Percentiles rank a stretch among this genome's conserved stretches.
Evolutionary conservation across 495 filamentous ascomycete genomes (phyloP).

Genomic region (Emericellopsis terricola): DNA sequence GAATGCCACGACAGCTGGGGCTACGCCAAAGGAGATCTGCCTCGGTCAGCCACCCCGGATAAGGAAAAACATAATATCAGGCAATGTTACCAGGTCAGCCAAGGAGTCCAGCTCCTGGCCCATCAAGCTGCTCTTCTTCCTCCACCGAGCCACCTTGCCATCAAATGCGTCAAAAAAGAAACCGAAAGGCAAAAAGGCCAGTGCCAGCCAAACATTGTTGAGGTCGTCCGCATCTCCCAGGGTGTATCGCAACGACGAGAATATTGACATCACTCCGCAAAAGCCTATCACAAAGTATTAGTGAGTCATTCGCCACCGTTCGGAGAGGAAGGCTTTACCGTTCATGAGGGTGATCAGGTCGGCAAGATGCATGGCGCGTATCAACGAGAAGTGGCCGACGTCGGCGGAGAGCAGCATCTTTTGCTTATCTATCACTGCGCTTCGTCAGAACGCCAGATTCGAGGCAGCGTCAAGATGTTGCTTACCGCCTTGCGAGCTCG

Average conservation of each 20-base stretch:
- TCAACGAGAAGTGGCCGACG: constrained; percentile 49
- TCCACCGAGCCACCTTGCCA: constrained; percentile 87
- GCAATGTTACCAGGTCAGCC: constrained; percentile 85
- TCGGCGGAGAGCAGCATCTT: constrained; percentile 61
- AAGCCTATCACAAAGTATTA: constrained; percentile 30
- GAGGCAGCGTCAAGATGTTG: too few species aligned
- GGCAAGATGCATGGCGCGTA: constrained; percentile 78
- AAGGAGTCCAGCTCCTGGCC: constrained; percentile 96
- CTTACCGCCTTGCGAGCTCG: neutral
- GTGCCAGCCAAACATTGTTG: constrained; percentile 56
- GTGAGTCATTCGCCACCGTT: neutral
- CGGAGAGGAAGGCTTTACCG: constrained; percentile 30
- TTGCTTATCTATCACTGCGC: constrained; percentile 49
- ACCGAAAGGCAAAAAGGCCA: constrained; percentile 79
- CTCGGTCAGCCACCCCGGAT: neutral
- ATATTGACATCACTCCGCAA: constrained; percentile 82
- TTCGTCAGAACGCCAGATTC: too few species aligned
- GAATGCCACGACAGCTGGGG: constrained; percentile 76
- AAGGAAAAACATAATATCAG: too few species aligned
- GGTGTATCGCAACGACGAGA: constrained; percentile 90
- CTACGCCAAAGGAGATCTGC: constrained; percentile 89
- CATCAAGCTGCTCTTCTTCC: constrained; percentile 91
- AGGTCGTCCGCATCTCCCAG: constrained; percentile 50
- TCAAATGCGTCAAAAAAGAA: constrained; percentile 99
- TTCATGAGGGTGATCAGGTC: constrained; percentile 93